Evolutionary conservation across 1,284 basidiomycete genomes (phyloP).

Genomic region (Earliella scabrosa): DNA sequence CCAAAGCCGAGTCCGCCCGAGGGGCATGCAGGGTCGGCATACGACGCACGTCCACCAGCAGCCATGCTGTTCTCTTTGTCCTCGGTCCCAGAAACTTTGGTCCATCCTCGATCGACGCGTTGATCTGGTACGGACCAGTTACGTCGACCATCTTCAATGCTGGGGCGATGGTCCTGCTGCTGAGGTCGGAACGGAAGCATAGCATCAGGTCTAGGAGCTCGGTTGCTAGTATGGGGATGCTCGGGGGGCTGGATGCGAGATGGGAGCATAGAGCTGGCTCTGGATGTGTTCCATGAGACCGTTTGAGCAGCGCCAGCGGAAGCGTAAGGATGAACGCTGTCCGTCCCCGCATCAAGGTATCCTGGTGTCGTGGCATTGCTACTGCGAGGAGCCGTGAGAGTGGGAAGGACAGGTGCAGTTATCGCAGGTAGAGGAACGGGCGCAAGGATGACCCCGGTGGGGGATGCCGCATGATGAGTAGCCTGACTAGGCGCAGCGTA

Average conservation of each 20-base stretch:
- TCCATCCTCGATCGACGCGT: slow-evolving; percentile 12
- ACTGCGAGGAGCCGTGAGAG: not conserved
- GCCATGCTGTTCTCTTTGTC: slow-evolving; percentile 57
- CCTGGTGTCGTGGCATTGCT: slow-evolving; percentile 41
- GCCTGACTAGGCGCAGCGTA: not conserved
- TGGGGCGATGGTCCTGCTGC: slow-evolving; percentile 1
- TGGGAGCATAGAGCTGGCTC: not conserved
- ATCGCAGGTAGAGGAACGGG: slow-evolving; percentile 26
- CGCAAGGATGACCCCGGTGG: slow-evolving; percentile 24
- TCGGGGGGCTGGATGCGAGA: not conserved
- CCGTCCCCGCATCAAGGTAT: slow-evolving; percentile 44
- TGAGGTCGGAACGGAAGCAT: slow-evolving; percentile 3
- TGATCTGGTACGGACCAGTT: slow-evolving; percentile 9
- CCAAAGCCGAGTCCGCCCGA: slow-evolving; percentile 48
- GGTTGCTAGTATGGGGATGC: no score
- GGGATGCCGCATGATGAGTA: slow-evolving; percentile 5
- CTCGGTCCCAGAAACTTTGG: slow-evolving; percentile 13
- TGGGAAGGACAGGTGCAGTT: not conserved
- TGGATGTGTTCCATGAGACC: slow-evolving; percentile 25
- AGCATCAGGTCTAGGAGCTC: not conserved
- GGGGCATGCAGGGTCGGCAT: slow-evolving; percentile 14
- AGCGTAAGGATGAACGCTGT: slow-evolving; percentile 49
- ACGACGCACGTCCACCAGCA: slow-evolving; percentile 9
- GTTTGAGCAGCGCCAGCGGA: slow-evolving; percentile 46
- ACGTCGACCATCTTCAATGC: not conserved